Base-by-base conservation (phyloP, 2,329 filamentous ascomycete genomes). In the Colletotrichum gloeosporioides region DNA sequence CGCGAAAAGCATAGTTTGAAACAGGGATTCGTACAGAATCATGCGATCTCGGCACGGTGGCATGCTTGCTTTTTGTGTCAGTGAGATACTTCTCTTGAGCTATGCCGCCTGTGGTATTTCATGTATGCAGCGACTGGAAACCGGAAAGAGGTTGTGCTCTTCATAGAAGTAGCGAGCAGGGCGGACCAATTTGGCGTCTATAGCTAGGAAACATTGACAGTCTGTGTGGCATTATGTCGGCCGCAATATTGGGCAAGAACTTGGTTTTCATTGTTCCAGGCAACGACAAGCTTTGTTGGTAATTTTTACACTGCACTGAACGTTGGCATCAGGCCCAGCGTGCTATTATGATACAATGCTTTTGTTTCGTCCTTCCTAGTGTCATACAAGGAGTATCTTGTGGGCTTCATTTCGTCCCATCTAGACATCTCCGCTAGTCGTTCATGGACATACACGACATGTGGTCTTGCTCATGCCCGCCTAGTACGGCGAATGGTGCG, bases 301-400 rank as follows among this genome's bases (percentile, higher is more conserved):
- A 36, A 22, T 74, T 61, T 49, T 22, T 53, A 53, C 44, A 53
- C 59, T 39, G 61, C 57, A 25, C 15, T 10, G 27, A 29, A 57
- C 44, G 18, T 49, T 15, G 31, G 32, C 71, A 34, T 49, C 57
- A n/a, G 65, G 71, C 44, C 65, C 53, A 44, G n/a, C 36, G 49
- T 74, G 65, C 65, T 53, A n/a, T 10, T 76, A 76, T 69, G 72
- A 49, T 76, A 76, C 68, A 76, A n/a, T 55, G 53, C 73, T 69
- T 76, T 71, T 66, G 22, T 31, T 34, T 25, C 25, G 16, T 15
- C 49, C 25, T 62, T 9, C 49, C 61, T 7, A 18, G 31, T n/a
- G 16, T 29, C 49, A 66, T 31, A n/a, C 64, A 27, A 22, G 61
- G 15, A 29, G 31, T 31, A 44, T 59, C 49, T 62, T 18, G 10